Conservation (phyloP, 495 filamentous ascomycete species). For the Parachaetomium inaequale region DNA sequence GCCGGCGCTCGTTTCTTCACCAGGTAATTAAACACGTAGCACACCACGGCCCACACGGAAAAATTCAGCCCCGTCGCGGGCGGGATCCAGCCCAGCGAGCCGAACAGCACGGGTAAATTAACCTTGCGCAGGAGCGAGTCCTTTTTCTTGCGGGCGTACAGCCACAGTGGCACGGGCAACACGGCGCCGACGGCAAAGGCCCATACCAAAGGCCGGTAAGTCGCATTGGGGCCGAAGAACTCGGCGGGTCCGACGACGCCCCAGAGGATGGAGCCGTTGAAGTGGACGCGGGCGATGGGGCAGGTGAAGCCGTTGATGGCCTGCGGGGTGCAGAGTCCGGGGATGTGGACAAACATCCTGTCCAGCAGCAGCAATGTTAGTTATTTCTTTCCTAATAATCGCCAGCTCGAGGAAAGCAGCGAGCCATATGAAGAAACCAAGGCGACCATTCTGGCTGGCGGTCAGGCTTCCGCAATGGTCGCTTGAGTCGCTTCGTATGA, state of each 20-base stretch:
- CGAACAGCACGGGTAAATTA: conserved; percentile 69
- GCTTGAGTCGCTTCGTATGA: too few relatives aligned
- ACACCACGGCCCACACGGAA: conserved; percentile 75
- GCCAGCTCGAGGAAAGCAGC: too few relatives aligned
- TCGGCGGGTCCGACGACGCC: conserved; percentile 74
- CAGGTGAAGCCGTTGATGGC: conserved; percentile 85
- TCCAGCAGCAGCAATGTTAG: too few relatives aligned
- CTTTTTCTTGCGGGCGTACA: conserved; percentile 49
- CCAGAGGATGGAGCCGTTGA: conserved; percentile 87
- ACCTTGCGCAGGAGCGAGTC: conserved; percentile 58
- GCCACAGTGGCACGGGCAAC: conserved; percentile 64
- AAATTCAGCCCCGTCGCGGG: conserved; percentile 85
- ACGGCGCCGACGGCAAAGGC: conserved; percentile 72
- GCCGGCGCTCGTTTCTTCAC: conserved; percentile 59
- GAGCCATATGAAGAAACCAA: too few relatives aligned
- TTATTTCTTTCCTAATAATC: too few relatives aligned
- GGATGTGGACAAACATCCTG: conserved; percentile 80
- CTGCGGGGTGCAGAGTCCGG: conserved; percentile 68
- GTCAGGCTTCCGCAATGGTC: too few relatives aligned
- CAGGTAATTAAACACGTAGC: conserved; percentile 75
- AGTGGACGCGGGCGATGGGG: conserved; percentile 82
- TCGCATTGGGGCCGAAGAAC: conserved; percentile 70
- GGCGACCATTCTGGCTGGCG: too few relatives aligned
- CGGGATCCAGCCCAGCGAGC: conserved; percentile 74
- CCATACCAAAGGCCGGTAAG: conserved; percentile 69